Conservation (phyloP, 2,329 filamentous ascomycete genomes). For the Calonectria honghensis region DNA sequence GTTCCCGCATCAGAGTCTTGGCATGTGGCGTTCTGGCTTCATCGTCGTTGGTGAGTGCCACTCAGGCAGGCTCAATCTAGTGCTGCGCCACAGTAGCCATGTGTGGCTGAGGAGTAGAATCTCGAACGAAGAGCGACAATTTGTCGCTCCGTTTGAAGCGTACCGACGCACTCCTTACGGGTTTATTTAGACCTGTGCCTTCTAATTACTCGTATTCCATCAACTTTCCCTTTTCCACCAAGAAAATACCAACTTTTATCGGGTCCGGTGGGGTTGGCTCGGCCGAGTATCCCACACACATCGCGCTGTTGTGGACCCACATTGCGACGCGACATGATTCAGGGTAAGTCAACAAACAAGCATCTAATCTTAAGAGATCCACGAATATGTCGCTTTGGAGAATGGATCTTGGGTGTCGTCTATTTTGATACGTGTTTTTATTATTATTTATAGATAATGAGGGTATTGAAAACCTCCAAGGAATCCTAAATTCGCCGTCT, state of each 20-base stretch:
- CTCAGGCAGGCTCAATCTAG: neutral
- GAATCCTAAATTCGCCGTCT: neutral
- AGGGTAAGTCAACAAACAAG: conserved; percentile 2
- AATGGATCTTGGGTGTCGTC: neutral
- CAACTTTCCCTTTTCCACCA: too few species aligned
- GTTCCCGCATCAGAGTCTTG: neutral
- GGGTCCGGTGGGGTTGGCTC: neutral
- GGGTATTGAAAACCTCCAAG: too few species aligned
- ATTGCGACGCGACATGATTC: neutral
- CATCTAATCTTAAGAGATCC: neutral
- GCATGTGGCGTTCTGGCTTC: neutral
- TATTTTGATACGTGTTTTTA: neutral
- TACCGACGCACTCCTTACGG: too few species aligned
- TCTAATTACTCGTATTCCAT: too few species aligned
- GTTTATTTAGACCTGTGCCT: too few species aligned
- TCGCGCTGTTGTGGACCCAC: neutral
- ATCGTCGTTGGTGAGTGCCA: neutral
- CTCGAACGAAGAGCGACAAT: too few species aligned
- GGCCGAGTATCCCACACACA: neutral
- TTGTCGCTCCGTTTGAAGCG: too few species aligned
- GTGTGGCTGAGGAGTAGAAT: neutral
- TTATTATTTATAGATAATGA: neutral
- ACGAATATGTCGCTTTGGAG: neutral
- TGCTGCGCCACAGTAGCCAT: neutral
- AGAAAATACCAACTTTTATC: too few species aligned